These are phyloP conservation scores for Verruconis gallopava DNA, from an alignment of 2,329 filamentous ascomycete species.

Conservation along the genomic window DNA sequence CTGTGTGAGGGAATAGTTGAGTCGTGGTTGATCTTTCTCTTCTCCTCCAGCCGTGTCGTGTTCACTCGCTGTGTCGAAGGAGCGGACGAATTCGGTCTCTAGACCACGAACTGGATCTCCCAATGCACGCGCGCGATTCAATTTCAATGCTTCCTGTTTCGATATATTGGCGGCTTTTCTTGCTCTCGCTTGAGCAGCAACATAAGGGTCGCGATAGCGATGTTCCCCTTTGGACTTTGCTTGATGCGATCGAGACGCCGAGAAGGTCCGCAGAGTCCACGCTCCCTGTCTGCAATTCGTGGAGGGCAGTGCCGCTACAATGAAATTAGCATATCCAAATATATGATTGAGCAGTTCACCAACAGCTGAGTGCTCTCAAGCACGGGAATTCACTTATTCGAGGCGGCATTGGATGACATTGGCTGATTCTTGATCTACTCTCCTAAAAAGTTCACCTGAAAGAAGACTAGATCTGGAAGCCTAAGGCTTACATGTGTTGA, in stretches of 20 bases:
- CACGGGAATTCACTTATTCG: constrained; percentile 32
- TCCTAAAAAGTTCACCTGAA: too few relatives aligned
- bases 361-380: constrained; percentile 29
- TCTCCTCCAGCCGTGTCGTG: constrained; percentile 16
- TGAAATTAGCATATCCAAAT: not conserved
- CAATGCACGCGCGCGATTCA: constrained; percentile 48
- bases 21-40: constrained; percentile 26
- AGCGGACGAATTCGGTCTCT: constrained; percentile 70
- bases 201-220: constrained; percentile 67
- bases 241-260: constrained; percentile 51
- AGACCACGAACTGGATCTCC: constrained; percentile 73
- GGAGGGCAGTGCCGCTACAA: constrained; percentile 1
- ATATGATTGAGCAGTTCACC: not conserved
- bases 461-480: too few relatives aligned
- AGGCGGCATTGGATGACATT: constrained; percentile 29
- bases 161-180: constrained; percentile 73
- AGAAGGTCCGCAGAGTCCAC: constrained; percentile 43
- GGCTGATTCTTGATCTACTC: too few relatives aligned
- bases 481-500: not conserved
- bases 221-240: constrained; percentile 43
- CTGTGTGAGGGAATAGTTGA: constrained; percentile 66
- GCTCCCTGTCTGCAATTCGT: constrained; percentile 19
- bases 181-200: constrained; percentile 66
- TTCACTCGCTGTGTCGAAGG: constrained; percentile 51
- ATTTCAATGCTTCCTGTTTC: constrained; percentile 55